Evolutionary conservation across 257 asterid genomes (phyloP).

Genomic region (Solanum appendiculatum): DNA sequence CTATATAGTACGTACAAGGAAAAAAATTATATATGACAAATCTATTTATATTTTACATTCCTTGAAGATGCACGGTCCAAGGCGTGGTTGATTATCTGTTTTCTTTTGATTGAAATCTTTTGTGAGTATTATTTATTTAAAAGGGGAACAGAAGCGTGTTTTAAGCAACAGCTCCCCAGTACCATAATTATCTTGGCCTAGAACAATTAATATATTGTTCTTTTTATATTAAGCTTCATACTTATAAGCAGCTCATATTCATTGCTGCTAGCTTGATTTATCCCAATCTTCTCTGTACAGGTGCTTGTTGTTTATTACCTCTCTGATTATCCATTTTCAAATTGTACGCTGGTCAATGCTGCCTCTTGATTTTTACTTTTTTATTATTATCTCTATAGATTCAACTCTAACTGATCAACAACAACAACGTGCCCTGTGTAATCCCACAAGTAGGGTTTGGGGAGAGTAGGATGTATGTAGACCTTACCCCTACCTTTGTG

Average conservation of each 20-base stretch:
- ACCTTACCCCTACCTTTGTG: not conserved
- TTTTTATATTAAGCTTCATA: not conserved
- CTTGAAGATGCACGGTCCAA: not conserved
- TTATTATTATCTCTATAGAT: not conserved
- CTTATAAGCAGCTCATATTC: not conserved
- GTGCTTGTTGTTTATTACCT: not conserved
- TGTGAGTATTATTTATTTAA: not conserved
- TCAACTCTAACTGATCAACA: not conserved
- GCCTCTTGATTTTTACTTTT: not conserved
- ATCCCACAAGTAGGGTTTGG: not conserved
- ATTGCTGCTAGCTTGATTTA: not conserved
- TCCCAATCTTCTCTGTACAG: not conserved
- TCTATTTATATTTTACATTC: not conserved
- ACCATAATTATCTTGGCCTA: not conserved
- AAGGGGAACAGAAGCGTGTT: not conserved
- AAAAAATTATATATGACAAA: not conserved
- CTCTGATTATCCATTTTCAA: not conserved
- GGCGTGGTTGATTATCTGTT: not conserved
- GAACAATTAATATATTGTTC: not conserved
- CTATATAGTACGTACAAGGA: not conserved
- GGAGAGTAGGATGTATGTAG: not conserved
- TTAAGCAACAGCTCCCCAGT: not conserved
- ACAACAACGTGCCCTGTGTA: not conserved
- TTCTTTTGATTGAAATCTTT: not conserved
- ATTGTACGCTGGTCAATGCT: not conserved